Evolutionary conservation across 2,329 filamentous ascomycete genomes (phyloP).

Genomic region (Lasiodiplodia hormozganensis): DNA sequence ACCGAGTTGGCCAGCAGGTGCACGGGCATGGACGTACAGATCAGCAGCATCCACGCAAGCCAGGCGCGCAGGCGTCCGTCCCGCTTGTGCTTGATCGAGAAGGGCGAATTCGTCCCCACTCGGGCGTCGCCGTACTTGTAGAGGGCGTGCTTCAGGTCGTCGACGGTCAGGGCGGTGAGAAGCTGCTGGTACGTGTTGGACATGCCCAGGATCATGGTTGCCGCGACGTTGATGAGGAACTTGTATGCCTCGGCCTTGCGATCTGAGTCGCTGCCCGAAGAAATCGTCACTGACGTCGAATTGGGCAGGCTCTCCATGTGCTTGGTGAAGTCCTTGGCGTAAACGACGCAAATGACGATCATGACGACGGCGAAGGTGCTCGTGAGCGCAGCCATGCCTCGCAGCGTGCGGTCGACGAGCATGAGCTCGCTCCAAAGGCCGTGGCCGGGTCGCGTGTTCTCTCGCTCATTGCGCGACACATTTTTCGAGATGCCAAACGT

Average conservation of each 20-base stretch:
- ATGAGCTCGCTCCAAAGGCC: slow-evolving; percentile 42
- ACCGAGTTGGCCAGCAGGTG: slow-evolving; percentile 43
- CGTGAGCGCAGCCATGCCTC: slow-evolving; percentile 38
- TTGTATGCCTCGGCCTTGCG: slow-evolving; percentile 20
- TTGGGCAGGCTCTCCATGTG: not conserved
- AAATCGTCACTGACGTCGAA: slow-evolving; percentile 19
- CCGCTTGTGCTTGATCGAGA: slow-evolving; percentile 41
- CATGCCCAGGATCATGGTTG: slow-evolving; percentile 42
- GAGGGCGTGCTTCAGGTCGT: slow-evolving; percentile 38
- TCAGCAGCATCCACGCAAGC: slow-evolving; percentile 39
- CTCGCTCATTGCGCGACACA: slow-evolving; percentile 14
- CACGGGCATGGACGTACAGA: slow-evolving; percentile 35
- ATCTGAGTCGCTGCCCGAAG: not conserved
- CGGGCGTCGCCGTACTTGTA: slow-evolving; percentile 41
- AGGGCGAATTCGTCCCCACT: slow-evolving; percentile 43
- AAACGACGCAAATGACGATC: slow-evolving; percentile 30
- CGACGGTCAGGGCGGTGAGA: slow-evolving; percentile 38
- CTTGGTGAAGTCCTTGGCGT: slow-evolving; percentile 1
- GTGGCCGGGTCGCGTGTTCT: slow-evolving; percentile 19
- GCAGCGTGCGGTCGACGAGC: slow-evolving; percentile 39
- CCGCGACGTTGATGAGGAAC: slow-evolving; percentile 40
- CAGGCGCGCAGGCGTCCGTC: slow-evolving; percentile 36
- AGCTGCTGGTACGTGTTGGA: slow-evolving; percentile 45
- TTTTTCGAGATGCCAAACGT: slow-evolving; percentile 18
- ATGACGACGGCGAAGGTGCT: slow-evolving; percentile 32